Evolutionary conservation across 169 alveolate species (phyloP), one percentile per base, ranked within the genome.

Genomic region (Eimeria falciformis): DNA sequence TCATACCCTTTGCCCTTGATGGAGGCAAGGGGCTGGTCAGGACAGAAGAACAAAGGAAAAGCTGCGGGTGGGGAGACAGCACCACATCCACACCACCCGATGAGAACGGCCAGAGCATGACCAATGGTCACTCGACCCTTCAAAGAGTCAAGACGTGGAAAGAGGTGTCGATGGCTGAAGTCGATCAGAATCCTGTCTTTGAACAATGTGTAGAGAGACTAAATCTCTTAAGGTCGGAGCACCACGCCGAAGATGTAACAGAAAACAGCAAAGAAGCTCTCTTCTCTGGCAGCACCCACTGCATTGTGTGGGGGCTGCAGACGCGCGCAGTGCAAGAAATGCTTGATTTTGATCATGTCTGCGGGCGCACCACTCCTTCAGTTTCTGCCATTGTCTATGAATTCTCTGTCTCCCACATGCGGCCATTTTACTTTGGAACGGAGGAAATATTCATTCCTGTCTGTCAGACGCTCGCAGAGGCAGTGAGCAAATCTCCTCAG

Each of bases 301-400:
- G 94, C 81, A 75, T 94, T 18, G 95, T 94, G 55, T 94, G 93
- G 84, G 93, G 93, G 9, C 90, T 94, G 87, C 95, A 94, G 93
- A 55, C 91, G 66, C 92, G 93, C 7, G 95, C 95, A 0, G 95
- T 94, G 55, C 95, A 94, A 75, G 93, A 93, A 68, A 94, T 94
- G 95, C 89, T 94, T 73, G 95, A 94, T 45, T 94, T 94, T 79
- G 95, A 94, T 83, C 91, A 43, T 81, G 93, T 91, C 78, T 91
- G 95, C 86, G 93, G 92, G n/a, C 83, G 91, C 27, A 82, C 37
- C 37, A 66, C n/a, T 40, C 91, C 91, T 25, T 85, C 91, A 0
- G 91, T 85, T 11, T 62, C 91, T 1, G 91, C 91, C 46, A 85
- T 85, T 25, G 40, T 85, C 29, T 85, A 85, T 77, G 91, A 85